Conservation (phyloP, 352 stramenopile genomes). For the Phytophthora vignae region DNA sequence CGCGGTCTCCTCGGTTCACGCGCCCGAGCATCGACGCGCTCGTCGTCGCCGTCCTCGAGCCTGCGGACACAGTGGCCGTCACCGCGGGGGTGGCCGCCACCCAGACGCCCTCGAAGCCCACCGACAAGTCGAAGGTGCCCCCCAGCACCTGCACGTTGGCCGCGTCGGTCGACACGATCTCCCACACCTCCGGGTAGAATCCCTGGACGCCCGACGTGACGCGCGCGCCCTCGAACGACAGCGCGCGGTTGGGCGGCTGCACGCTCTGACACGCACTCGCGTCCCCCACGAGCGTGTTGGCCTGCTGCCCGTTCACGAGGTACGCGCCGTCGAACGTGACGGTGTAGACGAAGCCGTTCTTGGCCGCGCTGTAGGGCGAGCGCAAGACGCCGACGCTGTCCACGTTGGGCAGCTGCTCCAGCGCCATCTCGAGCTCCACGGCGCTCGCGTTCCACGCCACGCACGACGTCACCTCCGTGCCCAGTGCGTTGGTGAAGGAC, state of each 20-base stretch:
- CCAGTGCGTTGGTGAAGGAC: conserved; percentile 53
- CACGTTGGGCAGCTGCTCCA: conserved; percentile 73
- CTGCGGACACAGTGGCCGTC: conserved; percentile 53
- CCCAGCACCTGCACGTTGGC: conserved; percentile 44
- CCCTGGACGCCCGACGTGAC: conserved; percentile 51
- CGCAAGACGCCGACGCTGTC: conserved; percentile 69
- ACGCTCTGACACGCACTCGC: conserved; percentile 45
- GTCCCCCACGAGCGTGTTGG: conserved; percentile 57
- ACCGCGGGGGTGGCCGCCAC: conserved; percentile 25
- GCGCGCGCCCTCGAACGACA: conserved; percentile 57
- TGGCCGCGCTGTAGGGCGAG: conserved; percentile 51
- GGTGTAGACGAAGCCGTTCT: conserved; percentile 76
- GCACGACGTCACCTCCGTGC: conserved; percentile 50
- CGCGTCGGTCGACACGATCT: conserved; percentile 58
- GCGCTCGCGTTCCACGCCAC: conserved; percentile 79
- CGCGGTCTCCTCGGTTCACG: conserved; percentile 71
- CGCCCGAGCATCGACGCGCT: conserved; percentile 59
- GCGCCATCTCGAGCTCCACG: conserved; percentile 68
- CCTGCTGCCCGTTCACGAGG: conserved; percentile 64
- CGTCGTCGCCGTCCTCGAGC: conserved; percentile 59
- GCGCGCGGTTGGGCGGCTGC: conserved; percentile 53
- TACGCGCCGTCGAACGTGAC: conserved; percentile 74
- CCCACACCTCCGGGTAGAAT: conserved; percentile 73
- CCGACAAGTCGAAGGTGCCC: conserved; percentile 75
- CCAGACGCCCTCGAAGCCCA: conserved; percentile 78